Evolutionary conservation across 2,329 filamentous ascomycete species (phyloP).

Genomic region (Penicillium glabrum): DNA sequence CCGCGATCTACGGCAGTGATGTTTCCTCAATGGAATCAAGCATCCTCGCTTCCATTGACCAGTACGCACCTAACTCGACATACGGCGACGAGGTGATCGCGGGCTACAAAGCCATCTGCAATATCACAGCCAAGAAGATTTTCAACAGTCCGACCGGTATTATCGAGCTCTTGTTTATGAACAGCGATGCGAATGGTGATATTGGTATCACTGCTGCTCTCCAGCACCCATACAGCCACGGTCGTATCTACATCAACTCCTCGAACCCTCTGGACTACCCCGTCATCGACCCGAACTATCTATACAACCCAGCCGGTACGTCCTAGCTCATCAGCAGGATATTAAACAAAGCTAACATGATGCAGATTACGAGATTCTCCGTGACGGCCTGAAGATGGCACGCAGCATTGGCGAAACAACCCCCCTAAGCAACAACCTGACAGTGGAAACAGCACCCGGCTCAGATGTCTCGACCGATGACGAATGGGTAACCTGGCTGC

Average conservation of each 20-base stretch:
- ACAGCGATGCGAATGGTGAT: conserved; percentile 27
- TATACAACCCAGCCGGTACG: conserved; percentile 25
- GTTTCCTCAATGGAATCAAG: conserved; percentile 11
- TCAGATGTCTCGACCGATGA: conserved; percentile 21
- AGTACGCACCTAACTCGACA: conserved; percentile 24
- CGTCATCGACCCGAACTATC: conserved; percentile 31
- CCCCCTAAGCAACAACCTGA: conserved; percentile 22
- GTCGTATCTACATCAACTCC: conserved; percentile 31
- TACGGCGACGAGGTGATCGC: conserved; percentile 23
- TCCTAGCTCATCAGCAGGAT: not conserved
- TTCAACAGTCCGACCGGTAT: conserved; percentile 25
- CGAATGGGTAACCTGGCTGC: conserved; percentile 25
- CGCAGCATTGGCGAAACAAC: conserved; percentile 22
- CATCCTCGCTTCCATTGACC: conserved; percentile 16
- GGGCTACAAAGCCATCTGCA: conserved; percentile 30
- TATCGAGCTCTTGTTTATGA: conserved; percentile 30
- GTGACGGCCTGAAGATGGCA: conserved; percentile 27
- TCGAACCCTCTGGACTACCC: conserved; percentile 29
- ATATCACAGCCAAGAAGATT: conserved; percentile 25
- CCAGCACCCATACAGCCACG: conserved; percentile 32
- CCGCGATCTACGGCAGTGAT: conserved; percentile 17
- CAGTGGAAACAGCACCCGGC: conserved; percentile 23
- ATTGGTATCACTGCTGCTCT: conserved; percentile 29
- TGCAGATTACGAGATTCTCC: conserved; percentile 24
- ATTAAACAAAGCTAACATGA: conserved; percentile 3